Evolutionary conservation across 1,139 yeast species (phyloP).

Genomic region (Tardiomyces digboiensis): DNA sequence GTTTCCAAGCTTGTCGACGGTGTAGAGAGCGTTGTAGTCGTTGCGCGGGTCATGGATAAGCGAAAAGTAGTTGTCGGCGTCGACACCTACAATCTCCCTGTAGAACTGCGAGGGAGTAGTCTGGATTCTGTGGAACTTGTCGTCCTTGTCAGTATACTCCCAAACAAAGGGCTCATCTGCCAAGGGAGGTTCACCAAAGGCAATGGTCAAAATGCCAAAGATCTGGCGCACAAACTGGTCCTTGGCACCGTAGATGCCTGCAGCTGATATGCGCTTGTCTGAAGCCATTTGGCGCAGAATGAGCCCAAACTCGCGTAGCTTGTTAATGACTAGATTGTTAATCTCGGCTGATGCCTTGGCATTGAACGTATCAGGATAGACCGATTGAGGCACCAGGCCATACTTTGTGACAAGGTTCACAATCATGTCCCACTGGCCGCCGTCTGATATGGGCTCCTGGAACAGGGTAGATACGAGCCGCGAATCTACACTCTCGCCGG

Average conservation of each 20-base stretch:
- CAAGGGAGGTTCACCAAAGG: slow-evolving; percentile 56
- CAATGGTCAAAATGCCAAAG: slow-evolving; percentile 42
- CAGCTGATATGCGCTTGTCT: slow-evolving; percentile 17
- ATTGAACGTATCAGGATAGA: slow-evolving; percentile 53
- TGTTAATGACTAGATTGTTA: slow-evolving; percentile 45
- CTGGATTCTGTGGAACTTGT: slow-evolving; percentile 36
- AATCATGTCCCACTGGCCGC: slow-evolving; percentile 71
- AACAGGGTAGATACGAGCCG: slow-evolving; percentile 42
- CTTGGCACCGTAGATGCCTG: slow-evolving; percentile 31
- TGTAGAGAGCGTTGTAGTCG: slow-evolving; percentile 40
- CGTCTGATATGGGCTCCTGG: slow-evolving; percentile 48
- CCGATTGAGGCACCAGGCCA: slow-evolving; percentile 52
- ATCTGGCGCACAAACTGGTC: slow-evolving; percentile 42
- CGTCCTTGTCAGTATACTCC: slow-evolving; percentile 53
- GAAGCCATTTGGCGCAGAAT: slow-evolving; percentile 35
- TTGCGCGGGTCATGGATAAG: slow-evolving; percentile 60
- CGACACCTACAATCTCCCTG: slow-evolving; percentile 35
- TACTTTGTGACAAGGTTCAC: slow-evolving; percentile 51
- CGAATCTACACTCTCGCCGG: slow-evolving; percentile 45
- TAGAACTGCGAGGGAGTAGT: slow-evolving; percentile 49
- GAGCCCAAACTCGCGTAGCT: slow-evolving; percentile 51
- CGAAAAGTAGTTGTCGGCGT: slow-evolving; percentile 43
- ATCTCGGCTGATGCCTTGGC: slow-evolving; percentile 39
- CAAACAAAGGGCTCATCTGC: slow-evolving; percentile 45
- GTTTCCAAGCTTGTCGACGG: slow-evolving; percentile 54